Conservation (phyloP, 1,284 basidiomycete species). For the Sutorius eximius region DNA sequence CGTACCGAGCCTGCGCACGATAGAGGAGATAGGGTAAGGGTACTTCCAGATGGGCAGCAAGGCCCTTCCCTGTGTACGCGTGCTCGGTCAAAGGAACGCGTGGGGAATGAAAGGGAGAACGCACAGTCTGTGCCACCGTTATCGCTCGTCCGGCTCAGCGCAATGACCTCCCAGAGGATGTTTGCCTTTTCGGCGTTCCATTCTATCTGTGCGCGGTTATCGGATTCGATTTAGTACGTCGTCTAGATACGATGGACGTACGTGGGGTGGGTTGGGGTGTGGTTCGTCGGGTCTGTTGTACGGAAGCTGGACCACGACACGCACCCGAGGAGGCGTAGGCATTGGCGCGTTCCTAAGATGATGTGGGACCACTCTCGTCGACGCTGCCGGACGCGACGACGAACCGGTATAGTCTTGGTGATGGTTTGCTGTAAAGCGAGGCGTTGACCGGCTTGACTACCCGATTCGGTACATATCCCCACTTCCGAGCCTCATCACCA, state of each 20-base stretch:
- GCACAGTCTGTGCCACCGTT: slow-evolving; percentile 69
- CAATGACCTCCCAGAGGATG: slow-evolving; percentile 80
- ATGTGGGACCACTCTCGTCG: neutral
- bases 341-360: slow-evolving; percentile 11
- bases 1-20: slow-evolving; percentile 74
- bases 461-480: slow-evolving; percentile 12
- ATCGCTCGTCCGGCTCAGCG: slow-evolving; percentile 64
- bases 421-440: slow-evolving; percentile 1
- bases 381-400: neutral
- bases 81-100: neutral
- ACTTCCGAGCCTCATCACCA: slow-evolving; percentile 1
- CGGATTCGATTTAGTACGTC: slow-evolving; percentile 18
- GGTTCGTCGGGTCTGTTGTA: slow-evolving; percentile 72
- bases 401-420: neutral
- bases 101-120: slow-evolving; percentile 31
- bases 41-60: slow-evolving; percentile 74
- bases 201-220: slow-evolving; percentile 54
- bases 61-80: slow-evolving; percentile 64
- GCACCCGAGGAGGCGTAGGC: slow-evolving; percentile 41
- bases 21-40: slow-evolving; percentile 80
- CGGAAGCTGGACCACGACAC: slow-evolving; percentile 74
- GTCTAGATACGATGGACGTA: slow-evolving; percentile 37
- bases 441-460: neutral
- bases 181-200: slow-evolving; percentile 81
- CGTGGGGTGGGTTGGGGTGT: slow-evolving; percentile 60